A percentile compares a stretch with the other conserved stretches of the same genome.
Conservation (phyloP, 768 basidiomycete species). For the Psilocybe sp. region DNA sequence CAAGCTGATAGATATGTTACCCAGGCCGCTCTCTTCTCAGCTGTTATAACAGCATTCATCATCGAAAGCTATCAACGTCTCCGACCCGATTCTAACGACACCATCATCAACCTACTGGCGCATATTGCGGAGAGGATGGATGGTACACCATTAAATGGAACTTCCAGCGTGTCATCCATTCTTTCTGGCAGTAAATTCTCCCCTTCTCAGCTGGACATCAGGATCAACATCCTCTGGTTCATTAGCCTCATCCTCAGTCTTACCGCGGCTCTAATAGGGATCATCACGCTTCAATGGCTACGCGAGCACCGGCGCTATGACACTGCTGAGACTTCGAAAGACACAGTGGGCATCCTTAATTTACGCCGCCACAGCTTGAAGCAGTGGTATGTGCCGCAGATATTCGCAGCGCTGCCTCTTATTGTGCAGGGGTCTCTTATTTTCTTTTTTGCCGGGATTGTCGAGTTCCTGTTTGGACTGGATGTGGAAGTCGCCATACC, state of each 20-base stretch:
- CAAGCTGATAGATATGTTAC: background rate
- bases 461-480: slow-evolving; percentile 1
- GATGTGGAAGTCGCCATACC: background rate
- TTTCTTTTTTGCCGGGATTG: slow-evolving; percentile 1
- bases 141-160: background rate
- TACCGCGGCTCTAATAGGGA: slow-evolving; percentile 1
- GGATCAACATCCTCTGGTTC: slow-evolving; percentile 6
- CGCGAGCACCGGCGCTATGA: slow-evolving; percentile 4
- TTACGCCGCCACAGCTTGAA: background rate
- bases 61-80: slow-evolving; percentile 18
- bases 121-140: slow-evolving; percentile 5
- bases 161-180: background rate
- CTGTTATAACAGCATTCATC: slow-evolving; percentile 17
- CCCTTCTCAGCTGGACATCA: background rate
- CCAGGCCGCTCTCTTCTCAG: slow-evolving; percentile 21
- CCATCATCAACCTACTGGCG: slow-evolving; percentile 7
- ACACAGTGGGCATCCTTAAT: slow-evolving; percentile 1
- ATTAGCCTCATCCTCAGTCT: slow-evolving; percentile 4
- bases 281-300: slow-evolving; percentile 4
- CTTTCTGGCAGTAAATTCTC: background rate
- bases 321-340: background rate
- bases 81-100: slow-evolving; percentile 12
- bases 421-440: background rate
- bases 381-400: slow-evolving; percentile 2
- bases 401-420: slow-evolving; percentile 1